Base-by-base conservation (phyloP, 768 basidiomycete species). In the Ramaria rubella region DNA sequence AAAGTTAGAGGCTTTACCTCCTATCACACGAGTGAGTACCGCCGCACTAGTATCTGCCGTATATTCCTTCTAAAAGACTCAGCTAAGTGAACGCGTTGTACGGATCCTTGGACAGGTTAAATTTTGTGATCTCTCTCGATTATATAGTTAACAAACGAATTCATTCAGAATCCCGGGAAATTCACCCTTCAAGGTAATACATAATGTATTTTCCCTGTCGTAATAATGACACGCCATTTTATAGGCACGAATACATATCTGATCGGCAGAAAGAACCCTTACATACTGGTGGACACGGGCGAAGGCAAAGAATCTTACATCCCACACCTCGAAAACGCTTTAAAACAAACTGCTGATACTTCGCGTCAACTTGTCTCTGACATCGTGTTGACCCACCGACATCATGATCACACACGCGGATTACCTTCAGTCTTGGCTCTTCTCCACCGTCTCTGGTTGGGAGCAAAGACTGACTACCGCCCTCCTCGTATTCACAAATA, bases 161-260 rank as follows among this genome's bases (percentile, higher is more conserved):
- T 51, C 26, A 49, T 24, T 36, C 62, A 93, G 87, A 94, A 95
- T 64, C 90, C 92, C 7, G 87, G 91, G 3, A 85, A 87, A 63
- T 93, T 90, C 67, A 93, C 91, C 0, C 74, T 95, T 0, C 90
- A 94, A 75, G 92, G 90, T 85, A n/a, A 38, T 52, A 54, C 19
- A 14, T 27, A 12, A 21, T 23, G 17, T 12, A 3, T 30, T 24
- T 27, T 9, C 23, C 12, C 21, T 48, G 6, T 15, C 3, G n/a
- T 48, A 38, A 8, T 14, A 26, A 48, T 7, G 21, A 43, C 23
- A 8, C 24, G 40, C 30, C 15, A 19, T 3, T 5, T 5, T 15
- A 6, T 53, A 90, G 90, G 92, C 19, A 95, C 93, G 2, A 94
- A 95, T 65, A 94, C 92, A 1, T 96, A 95, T 65, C 74, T 96